These are phyloP conservation scores for Chalciporus pseudorubinellus DNA, from an alignment of 768 basidiomycete genomes.

Conservation along the genomic window DNA sequence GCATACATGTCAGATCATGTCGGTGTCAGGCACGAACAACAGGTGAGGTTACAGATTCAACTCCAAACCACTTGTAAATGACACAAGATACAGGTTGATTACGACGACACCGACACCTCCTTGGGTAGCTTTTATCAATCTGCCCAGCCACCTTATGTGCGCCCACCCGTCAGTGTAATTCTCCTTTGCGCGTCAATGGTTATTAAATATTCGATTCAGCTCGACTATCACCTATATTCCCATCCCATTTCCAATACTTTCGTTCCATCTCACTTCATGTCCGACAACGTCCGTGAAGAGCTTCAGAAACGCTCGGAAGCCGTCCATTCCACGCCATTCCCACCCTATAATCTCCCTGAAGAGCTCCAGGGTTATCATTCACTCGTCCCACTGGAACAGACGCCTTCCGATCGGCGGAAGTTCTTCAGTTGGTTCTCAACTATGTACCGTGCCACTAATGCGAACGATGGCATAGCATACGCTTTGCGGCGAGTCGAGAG, in stretches of 20 bases:
- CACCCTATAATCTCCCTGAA: conserved; percentile 67
- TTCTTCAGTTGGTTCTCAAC: conserved; percentile 79
- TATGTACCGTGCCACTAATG: conserved; percentile 79
- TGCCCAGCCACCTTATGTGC: conserved; percentile 47
- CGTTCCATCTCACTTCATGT: conserved; percentile 73
- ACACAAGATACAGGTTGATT: conserved; percentile 26
- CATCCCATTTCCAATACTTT: conserved; percentile 58
- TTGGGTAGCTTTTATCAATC: conserved; percentile 39
- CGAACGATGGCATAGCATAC: conserved; percentile 75
- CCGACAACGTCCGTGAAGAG: conserved; percentile 69
- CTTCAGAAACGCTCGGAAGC: conserved; percentile 51
- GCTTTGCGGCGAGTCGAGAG: conserved; percentile 85
- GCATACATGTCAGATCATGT: conserved; percentile 23
- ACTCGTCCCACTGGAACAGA: conserved; percentile 72
- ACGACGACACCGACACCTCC: conserved; percentile 26
- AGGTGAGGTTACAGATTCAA: not conserved
- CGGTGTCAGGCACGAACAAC: conserved; percentile 5
- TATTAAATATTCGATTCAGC: conserved; percentile 39
- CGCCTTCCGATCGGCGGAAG: conserved; percentile 60
- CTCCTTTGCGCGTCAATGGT: not conserved
- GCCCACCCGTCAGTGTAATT: conserved; percentile 61
- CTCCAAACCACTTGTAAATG: conserved; percentile 1
- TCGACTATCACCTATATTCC: conserved; percentile 93
- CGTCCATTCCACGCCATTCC: conserved; percentile 33
- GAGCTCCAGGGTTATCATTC: conserved; percentile 91